Base-by-base conservation (phyloP, 1,284 basidiomycete genomes). In the Apiotrichum mycotoxinovorans region DNA sequence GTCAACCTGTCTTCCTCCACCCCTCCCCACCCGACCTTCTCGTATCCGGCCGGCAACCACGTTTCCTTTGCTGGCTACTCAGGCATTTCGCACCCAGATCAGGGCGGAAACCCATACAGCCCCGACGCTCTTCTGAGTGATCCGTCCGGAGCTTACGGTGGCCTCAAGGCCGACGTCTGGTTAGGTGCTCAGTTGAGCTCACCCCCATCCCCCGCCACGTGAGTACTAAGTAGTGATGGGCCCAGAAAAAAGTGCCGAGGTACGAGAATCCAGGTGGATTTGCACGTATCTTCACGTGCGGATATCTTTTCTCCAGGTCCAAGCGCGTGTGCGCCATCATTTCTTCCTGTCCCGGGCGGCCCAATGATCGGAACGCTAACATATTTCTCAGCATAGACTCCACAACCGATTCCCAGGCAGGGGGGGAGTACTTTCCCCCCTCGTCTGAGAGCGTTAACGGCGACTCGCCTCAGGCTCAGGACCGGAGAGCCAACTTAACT, bases 181-280 rank as follows among this genome's bases (percentile, higher is more conserved):
- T 56, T 67, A 11, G 62, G 62, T 34, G 62, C 63, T 25, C 59
- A 56, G 50, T 44, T 58, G 33, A 61, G 56, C 56, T 67, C 71
- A 5, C 73, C 73, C 12, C 67, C 73, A n/a, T 73, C 71, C 23
- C 72, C 73, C 50, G 69, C 72, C 66, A 75, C 70, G 68, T 73
- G 53, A 63, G 71, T 68, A 14, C 3, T n/a, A 30, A 30, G 12
- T 12, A 30, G 5, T 12, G 12, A 30, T 12, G 12, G 7, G 30
- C 30, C 12, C 12, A 12, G 12, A 12, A 12, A 30, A 30, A 30
- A 12, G 30, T 30, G 30, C 30, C 30, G 30, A 30, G 30, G 30
- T 30, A 12, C 37, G 37, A 38, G 37, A 38, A n/a, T 38, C 37
- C 12, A 7, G 30, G 5, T 30, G 30, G 30, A 30, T 30, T 30